Conservation (phyloP, 2,329 filamentous ascomycete genomes). For the Cordyceps cateniannulata region DNA sequence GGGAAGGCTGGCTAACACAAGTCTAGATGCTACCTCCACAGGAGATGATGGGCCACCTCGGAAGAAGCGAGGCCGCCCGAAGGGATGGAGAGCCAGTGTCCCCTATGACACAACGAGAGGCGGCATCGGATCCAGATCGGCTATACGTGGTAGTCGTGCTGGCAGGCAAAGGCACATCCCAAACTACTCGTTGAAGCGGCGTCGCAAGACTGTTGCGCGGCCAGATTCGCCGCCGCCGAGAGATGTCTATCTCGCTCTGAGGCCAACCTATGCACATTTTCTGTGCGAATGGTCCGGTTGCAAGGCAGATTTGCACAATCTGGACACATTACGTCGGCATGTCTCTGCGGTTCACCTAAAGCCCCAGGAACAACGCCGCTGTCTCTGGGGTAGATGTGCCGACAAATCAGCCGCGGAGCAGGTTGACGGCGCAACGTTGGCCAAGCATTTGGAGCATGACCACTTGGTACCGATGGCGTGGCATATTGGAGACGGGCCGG, state of each 20-base stretch:
- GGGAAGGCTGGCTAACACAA: not conserved
- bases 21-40: not conserved
- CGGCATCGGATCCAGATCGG: not conserved
- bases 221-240: constrained; percentile 31
- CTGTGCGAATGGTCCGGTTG: constrained; percentile 55
- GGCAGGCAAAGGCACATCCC: constrained; percentile 15
- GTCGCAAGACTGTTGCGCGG: constrained; percentile 35
- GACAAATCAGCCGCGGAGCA: constrained; percentile 26
- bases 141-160: not conserved
- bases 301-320: constrained; percentile 54
- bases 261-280: constrained; percentile 44
- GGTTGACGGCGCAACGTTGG: constrained; percentile 31
- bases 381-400: constrained; percentile 28
- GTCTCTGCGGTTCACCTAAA: constrained; percentile 43
- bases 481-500: constrained; percentile 54
- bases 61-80: constrained; percentile 36
- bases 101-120: constrained; percentile 22
- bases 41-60: not conserved
- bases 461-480: constrained; percentile 49
- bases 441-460: constrained; percentile 44
- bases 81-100: constrained; percentile 34
- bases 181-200: constrained; percentile 25
- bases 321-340: constrained; percentile 52
- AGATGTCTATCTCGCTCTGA: constrained; percentile 34
- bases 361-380: constrained; percentile 14